Conservation (phyloP, 164 flowering plant genomes). For the Macadamia tetraphylla region DNA sequence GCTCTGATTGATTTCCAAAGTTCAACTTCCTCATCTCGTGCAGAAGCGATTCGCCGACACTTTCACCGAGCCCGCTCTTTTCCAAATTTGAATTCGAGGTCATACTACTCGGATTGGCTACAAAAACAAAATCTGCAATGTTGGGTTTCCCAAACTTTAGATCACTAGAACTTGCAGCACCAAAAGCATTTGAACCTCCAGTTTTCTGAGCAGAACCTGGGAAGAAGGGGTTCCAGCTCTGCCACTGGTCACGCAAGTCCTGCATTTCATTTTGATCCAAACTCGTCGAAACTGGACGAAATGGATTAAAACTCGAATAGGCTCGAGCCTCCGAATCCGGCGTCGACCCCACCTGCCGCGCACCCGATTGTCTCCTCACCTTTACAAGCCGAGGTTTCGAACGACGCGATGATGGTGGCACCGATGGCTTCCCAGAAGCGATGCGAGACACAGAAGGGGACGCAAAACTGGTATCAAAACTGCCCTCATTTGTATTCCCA, state of each 20-base stretch:
- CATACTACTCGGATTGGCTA: slow-evolving; percentile 14
- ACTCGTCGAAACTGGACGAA: slow-evolving; percentile 4
- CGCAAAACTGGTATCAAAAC: background rate
- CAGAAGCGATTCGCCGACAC: slow-evolving; percentile 11
- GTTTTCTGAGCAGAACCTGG: slow-evolving; percentile 2
- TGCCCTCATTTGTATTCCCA: slow-evolving; percentile 5
- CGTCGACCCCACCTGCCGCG: slow-evolving; percentile 5
- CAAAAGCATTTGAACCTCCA: slow-evolving; percentile 7
- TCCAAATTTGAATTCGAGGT: slow-evolving; percentile 4
- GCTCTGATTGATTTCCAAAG: slow-evolving; percentile 5
- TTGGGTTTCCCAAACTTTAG: slow-evolving; percentile 7
- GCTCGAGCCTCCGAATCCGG: background rate
- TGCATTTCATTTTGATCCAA: background rate
- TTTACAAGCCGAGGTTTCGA: slow-evolving; percentile 27
- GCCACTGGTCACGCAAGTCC: slow-evolving; percentile 12
- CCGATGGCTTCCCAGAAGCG: slow-evolving; percentile 2
- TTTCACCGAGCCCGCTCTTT: slow-evolving; percentile 6
- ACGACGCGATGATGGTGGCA: slow-evolving; percentile 7
- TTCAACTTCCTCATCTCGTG: slow-evolving; percentile 38
- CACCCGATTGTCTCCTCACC: slow-evolving; percentile 13
- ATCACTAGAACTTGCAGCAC: slow-evolving; percentile 7
- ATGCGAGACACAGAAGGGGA: slow-evolving; percentile 6
- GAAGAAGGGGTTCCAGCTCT: slow-evolving; percentile 20
- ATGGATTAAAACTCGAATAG: slow-evolving; percentile 6
- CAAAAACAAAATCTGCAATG: slow-evolving; percentile 23